Percentiles rank a stretch among this genome's conserved stretches.
Evolutionary conservation across 805 yeast genomes (phyloP).

Genomic region (Jamesozyma lodderae): DNA sequence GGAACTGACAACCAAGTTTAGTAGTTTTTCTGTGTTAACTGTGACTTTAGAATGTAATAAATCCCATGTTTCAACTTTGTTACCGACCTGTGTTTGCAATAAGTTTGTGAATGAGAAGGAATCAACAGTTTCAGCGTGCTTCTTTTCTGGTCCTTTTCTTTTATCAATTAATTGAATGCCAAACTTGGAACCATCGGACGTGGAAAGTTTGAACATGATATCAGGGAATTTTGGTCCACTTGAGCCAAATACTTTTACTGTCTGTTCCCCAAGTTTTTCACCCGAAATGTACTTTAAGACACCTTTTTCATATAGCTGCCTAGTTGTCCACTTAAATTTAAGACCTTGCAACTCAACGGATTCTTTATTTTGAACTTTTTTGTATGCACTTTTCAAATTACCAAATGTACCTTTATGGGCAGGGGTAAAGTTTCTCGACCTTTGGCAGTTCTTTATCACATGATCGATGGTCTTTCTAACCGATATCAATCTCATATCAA

Average conservation of each 20-base stretch:
- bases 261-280: constrained; percentile 32
- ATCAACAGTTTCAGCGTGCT: constrained; percentile 28
- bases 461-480: constrained; percentile 42
- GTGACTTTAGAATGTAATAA: constrained; percentile 60
- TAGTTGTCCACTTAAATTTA: constrained; percentile 68
- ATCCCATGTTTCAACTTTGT: constrained; percentile 40
- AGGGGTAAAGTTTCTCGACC: constrained; percentile 25
- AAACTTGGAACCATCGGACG: constrained; percentile 61
- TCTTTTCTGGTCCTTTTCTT: constrained; percentile 22
- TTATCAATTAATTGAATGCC: constrained; percentile 46
- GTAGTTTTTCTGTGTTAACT: constrained; percentile 59
- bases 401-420: constrained; percentile 23
- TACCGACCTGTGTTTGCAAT: constrained; percentile 65
- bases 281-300: constrained; percentile 56
- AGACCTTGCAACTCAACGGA: constrained; percentile 31
- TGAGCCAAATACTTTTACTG: constrained; percentile 32
- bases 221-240: constrained; percentile 50
- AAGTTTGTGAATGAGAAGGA: constrained; percentile 62
- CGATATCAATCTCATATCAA: constrained; percentile 34
- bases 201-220: constrained; percentile 63
- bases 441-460: constrained; percentile 42
- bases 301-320: constrained; percentile 64
- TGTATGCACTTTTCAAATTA: constrained; percentile 35
- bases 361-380: constrained; percentile 29
- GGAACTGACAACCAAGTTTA: constrained; percentile 62